phyloP scores from a whole-genome alignment of 129 eudicot genomes.

The Lonicera japonica region DNA sequence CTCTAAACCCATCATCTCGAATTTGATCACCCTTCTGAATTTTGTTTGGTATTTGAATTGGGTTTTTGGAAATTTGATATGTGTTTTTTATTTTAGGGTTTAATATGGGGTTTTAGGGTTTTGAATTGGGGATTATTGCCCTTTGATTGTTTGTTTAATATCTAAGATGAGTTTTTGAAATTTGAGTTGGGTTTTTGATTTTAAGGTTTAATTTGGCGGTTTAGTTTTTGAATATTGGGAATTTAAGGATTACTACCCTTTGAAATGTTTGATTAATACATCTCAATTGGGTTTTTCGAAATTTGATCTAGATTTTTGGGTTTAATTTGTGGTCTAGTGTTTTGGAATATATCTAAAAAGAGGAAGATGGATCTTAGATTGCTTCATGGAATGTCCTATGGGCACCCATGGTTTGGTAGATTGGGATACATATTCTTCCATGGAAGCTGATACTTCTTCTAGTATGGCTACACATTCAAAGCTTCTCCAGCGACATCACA shows the following conservation, averaged over 20 bases:
- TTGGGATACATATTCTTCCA: slow-evolving; percentile 61
- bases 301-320: slow-evolving; percentile 6
- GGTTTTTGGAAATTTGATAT: slow-evolving; percentile 5
- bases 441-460: no score
- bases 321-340: no score
- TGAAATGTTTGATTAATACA: no score
- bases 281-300: neutral
- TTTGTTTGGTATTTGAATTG: slow-evolving; percentile 4
- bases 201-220: slow-evolving; percentile 1
- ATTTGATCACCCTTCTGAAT: neutral
- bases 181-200: slow-evolving; percentile 12
- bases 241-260: neutral
- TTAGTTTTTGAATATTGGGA: no score
- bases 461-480: no score
- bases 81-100: no score
- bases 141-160: no score
- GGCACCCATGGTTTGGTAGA: slow-evolving; percentile 74
- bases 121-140: no score
- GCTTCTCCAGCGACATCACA: no score
- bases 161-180: no score
- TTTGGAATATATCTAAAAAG: slow-evolving; percentile 64
- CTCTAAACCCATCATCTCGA: no score
- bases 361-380: slow-evolving; percentile 67
- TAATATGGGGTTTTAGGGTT: no score
- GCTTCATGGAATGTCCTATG: slow-evolving; percentile 64